Base-by-base conservation (phyloP, 2,329 filamentous ascomycete genomes). In the Talaromyces sp. region DNA sequence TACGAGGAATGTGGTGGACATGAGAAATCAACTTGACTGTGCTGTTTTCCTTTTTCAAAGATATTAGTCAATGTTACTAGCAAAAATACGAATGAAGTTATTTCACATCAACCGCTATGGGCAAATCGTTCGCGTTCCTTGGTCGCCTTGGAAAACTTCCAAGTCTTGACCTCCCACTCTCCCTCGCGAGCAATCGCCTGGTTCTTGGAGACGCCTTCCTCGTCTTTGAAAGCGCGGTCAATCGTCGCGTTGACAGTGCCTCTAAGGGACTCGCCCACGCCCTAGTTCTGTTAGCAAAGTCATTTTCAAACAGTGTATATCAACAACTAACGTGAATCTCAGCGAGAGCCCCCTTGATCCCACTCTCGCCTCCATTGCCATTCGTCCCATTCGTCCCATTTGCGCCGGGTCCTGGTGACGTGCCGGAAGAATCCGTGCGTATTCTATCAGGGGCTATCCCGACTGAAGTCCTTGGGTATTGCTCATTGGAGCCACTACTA, bases 181-280 rank as follows among this genome's bases (percentile, higher is more conserved):
- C 77, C 77, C 33, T 70, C 66, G 10, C 68, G 63, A 1, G 74
- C 71, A 65, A 78, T 75, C 9, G 65, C 68, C 17, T 73, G 68
- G 59, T 79, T 78, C 62, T 72, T 72, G 15, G 65, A 67, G 1
- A 69, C 72, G 5, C 73, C 72, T 30, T 77, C 70, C 2, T 70
- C 59, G 22, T 74, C 70, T 30, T 75, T 72, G 64, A 78, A 76
- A 5, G 73, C 66, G 57, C 71, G 68, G 62, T 79, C 77, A 49
- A 78, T 70, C 0, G 73, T 71, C n/a, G 72, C 69, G 58, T 68
- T 74, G 4, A 75, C 55, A 1, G 69, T 70, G 4, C 77, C 77
- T 19, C 77, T 75, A 36, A 79, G 65, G 4, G 72, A 72, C 63
- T 79, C 77, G 6, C 77, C 77, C 19, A 70, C 69, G 8, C 77